These are phyloP conservation scores for Colletotrichum sp. DNA, from an alignment of 2,329 filamentous ascomycete genomes.

Conservation along the genomic window DNA sequence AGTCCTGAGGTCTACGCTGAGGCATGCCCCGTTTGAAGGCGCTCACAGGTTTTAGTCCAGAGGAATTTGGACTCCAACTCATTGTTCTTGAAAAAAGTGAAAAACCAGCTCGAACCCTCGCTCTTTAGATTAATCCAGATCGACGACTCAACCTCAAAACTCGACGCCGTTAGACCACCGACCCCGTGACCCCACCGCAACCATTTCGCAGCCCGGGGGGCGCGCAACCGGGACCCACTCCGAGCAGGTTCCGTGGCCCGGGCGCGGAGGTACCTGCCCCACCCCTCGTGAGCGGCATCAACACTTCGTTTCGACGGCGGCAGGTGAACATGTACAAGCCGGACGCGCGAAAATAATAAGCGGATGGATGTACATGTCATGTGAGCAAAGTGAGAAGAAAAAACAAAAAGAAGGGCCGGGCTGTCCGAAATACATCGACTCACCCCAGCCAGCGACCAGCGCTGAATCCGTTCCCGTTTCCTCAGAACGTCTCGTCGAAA, in stretches of 20 bases:
- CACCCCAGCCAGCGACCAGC: not conserved
- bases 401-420: not conserved
- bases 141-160: accelerated
- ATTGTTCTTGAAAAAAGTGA: too few species aligned
- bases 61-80: too few species aligned
- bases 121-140: accelerated
- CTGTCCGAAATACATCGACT: not conserved
- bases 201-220: not conserved
- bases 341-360: accelerated
- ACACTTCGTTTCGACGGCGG: not conserved
- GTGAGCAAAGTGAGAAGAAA: accelerated
- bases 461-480: not conserved
- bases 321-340: not conserved
- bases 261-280: not conserved
- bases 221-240: not conserved
- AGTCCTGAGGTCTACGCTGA: too few species aligned
- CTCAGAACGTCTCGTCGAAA: not conserved
- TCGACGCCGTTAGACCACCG: not conserved
- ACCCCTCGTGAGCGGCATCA: not conserved
- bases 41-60: too few species aligned
- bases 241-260: not conserved
- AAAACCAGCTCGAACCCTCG: not conserved
- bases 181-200: not conserved
- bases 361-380: not conserved
- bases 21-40: too few species aligned